phyloP scores from a whole-genome alignment of 148 eudicot species.

The Spergularia bocconei region DNA sequence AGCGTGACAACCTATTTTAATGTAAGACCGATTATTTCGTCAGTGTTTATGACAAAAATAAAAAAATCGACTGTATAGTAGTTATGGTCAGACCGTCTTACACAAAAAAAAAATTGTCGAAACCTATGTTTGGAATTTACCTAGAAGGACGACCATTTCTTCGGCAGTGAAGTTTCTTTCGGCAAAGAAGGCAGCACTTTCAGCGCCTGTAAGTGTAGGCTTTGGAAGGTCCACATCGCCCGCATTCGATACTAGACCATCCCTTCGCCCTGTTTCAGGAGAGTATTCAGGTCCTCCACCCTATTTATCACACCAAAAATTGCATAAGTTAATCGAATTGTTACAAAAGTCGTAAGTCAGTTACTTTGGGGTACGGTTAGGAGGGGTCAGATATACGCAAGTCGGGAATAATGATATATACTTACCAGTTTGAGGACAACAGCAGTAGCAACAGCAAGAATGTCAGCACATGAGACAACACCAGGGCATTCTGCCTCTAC shows the following conservation, averaged over 20 bases:
- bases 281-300: slow-evolving; percentile 40
- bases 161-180: slow-evolving; percentile 28
- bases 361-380: no score
- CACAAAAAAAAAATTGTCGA: no score
- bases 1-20: slow-evolving; percentile 37
- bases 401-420: neutral
- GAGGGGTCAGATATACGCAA: no score
- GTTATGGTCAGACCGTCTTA: no score
- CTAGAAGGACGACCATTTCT: slow-evolving; percentile 35
- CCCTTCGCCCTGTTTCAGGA: slow-evolving; percentile 55
- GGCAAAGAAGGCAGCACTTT: slow-evolving; percentile 27
- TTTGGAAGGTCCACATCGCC: slow-evolving; percentile 40
- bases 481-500: slow-evolving; percentile 40
- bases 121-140: neutral
- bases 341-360: no score
- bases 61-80: no score
- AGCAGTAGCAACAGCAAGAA: slow-evolving; percentile 34
- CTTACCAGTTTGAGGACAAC: slow-evolving; percentile 33
- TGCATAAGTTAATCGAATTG: no score
- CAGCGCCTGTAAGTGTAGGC: slow-evolving; percentile 40
- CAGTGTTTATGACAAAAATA: neutral
- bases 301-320: slow-evolving; percentile 16
- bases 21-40: neutral
- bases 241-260: slow-evolving; percentile 39
- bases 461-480: slow-evolving; percentile 50